Evolutionary conservation across 2,329 filamentous ascomycete genomes (phyloP), one percentile per base, ranked within the genome.

Genomic region (Exophiala sideris): DNA sequence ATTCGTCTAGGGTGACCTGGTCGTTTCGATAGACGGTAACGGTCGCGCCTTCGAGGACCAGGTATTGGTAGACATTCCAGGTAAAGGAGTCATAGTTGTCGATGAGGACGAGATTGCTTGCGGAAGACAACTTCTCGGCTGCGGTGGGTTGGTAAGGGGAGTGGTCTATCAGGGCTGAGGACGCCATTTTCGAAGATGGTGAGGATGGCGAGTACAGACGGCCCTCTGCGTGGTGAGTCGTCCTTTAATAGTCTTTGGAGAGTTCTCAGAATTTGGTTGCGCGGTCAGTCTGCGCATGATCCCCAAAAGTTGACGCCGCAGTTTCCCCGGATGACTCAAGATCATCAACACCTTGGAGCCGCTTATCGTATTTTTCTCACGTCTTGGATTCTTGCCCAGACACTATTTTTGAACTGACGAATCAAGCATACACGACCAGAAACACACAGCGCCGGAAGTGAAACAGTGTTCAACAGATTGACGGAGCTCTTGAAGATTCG

Each of bases 31-130:
- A 88, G 16, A 99, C 94, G 3, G 86, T 89, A 47, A 96, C 94
- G 1, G 79, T 88, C 24, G 95, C 94, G 32, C 94, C 94, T 71
- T 97, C 94, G n/a, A 99, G 84, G 5, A 92, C 87, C 1, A 99
- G 84, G 67, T 99, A 99, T 72, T 99, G 95, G 72, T 97, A 99
- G 55, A 99, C 90, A 68, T 99, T 99, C 90, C 91, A 99, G 55
- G 92, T 96, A 72, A 99, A 99, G 3, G 94, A 97, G 73, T 99
- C 94, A 73, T 97, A 99, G 74, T 99, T 99, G 79, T 99, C 94
- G 66, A 99, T 96, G 60, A 99, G 80, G 59, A 99, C 82, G 54
- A 99, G 81, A 72, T 97, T 97, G 53, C 87, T 88, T 21, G 94
- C 94, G 47, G 85, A 91, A 20, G 86, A 71, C 49, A 96, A 78